These are phyloP conservation scores for Eucalyptus sp. DNA, from an alignment of 345 rosid species.

Conservation along the genomic window DNA sequence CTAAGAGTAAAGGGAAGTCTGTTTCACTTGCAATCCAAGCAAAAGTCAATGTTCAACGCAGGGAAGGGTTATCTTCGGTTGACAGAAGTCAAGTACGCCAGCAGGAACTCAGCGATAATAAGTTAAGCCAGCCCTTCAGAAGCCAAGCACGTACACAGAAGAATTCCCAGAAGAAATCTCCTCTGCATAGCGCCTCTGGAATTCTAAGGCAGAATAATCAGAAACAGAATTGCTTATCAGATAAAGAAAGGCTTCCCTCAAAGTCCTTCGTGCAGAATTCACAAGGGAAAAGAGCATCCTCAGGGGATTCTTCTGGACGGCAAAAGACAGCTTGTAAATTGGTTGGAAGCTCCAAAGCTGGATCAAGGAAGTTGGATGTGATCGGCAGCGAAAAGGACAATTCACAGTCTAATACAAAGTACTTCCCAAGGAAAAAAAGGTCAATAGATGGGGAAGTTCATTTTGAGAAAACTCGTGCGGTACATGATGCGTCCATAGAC, in stretches of 20 bases:
- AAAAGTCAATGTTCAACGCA: constrained; percentile 67
- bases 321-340: constrained; percentile 25
- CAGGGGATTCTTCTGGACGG: constrained; percentile 19
- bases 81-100: constrained; percentile 18
- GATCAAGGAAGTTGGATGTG: constrained; percentile 42
- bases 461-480: constrained; percentile 21
- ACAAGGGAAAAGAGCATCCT: constrained; percentile 22
- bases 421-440: constrained; percentile 54
- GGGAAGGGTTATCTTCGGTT: constrained; percentile 40
- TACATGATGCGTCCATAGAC: constrained; percentile 10
- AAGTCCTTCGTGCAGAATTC: constrained; percentile 18
- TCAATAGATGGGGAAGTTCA: constrained; percentile 38
- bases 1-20: constrained; percentile 49
- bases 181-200: constrained; percentile 26
- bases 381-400: constrained; percentile 25
- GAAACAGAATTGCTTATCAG: constrained; percentile 58
- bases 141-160: constrained; percentile 43
- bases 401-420: constrained; percentile 12
- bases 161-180: constrained; percentile 34
- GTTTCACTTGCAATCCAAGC: constrained; percentile 89
- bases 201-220: constrained; percentile 80
- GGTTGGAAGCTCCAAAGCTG: constrained; percentile 28
- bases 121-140: constrained; percentile 40
- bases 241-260: constrained; percentile 32
- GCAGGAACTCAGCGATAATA: constrained; percentile 43